Evolutionary conservation across 805 yeast species (phyloP), one percentile per base, ranked within the genome.

Genomic region (Kuraishia hungarica): DNA sequence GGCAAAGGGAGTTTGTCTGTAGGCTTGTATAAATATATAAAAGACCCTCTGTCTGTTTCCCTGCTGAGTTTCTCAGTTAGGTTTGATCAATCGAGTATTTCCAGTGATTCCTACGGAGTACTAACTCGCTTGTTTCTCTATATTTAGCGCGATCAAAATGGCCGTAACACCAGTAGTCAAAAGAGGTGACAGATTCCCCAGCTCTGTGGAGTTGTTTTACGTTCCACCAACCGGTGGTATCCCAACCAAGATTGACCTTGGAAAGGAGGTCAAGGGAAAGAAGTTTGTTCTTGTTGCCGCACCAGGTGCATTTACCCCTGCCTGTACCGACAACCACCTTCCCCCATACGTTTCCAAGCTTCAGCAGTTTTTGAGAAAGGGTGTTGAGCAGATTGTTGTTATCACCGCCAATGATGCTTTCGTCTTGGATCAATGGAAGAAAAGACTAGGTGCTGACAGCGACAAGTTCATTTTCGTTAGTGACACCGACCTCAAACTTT

Each of bases 271-370:
- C 43, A 61, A 67, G 57, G 67, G 69, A 53, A 81, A 82, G 74
- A 82, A 77, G 62, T 81, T 85, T 35, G 82, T 87, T 49, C 73
- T 88, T 62, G 89, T 89, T 35, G 78, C 87, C 57, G 91, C 88
- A 39, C 94, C 96, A 58, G 96, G 92, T 59, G 94, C 96, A 11
- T 89, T 87, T 77, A 87, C 96, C 26, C 96, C 93, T 55, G 82
- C 93, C 7, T 87, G 94, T 70, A 77, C 87, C 52, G 81, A 78
- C 53, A 75, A 80, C 62, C 94, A 87, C 70, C 78, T 87, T 57
- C 93, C 93, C 55, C 88, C 84, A 23, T 86, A 72, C 73, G 67
- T 86, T 56, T 64, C 72, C 56, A 72, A 81, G 59, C 67, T 78
- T 54, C 67, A 66, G 19, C 78, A 80, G 54, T 78, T 88, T 65